These are phyloP conservation scores for Candida saitoana DNA, from an alignment of 805 yeast species.

Conservation along the genomic window DNA sequence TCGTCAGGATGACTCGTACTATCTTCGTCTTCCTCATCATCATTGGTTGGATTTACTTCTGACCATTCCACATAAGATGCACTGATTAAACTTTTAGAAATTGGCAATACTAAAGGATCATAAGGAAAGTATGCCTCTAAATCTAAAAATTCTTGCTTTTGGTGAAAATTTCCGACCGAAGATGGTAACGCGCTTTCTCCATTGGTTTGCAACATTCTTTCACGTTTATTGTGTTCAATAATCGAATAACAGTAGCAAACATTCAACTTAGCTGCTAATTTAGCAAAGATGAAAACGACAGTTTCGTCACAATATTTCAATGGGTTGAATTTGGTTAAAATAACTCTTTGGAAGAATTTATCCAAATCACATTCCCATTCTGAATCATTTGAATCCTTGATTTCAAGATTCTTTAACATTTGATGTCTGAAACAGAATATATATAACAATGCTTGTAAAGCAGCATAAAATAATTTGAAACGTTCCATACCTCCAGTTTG, in stretches of 20 bases:
- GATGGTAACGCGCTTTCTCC: conserved; percentile 23
- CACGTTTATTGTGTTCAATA: conserved; percentile 83
- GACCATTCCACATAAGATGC: conserved; percentile 71
- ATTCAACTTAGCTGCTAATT: conserved; percentile 82
- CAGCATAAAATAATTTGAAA: conserved; percentile 83
- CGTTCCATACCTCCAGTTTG: conserved; percentile 76
- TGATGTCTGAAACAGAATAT: conserved; percentile 86
- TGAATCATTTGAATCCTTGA: conserved; percentile 17
- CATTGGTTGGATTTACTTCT: conserved; percentile 45
- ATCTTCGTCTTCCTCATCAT: conserved; percentile 56
- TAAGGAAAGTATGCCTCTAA: conserved; percentile 95
- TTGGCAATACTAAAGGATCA: conserved; percentile 79
- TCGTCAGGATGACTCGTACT: conserved; percentile 27
- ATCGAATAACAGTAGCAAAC: conserved; percentile 91
- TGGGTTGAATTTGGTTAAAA: conserved; percentile 88
- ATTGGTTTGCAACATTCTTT: conserved; percentile 48
- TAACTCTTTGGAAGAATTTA: conserved; percentile 79
- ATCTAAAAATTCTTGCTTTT: conserved; percentile 79
- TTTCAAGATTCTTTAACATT: conserved; percentile 34
- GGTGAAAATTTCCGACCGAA: conserved; percentile 41
- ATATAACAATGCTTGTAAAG: conserved; percentile 84
- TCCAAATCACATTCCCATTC: conserved; percentile 80
- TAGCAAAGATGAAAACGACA: conserved; percentile 89
- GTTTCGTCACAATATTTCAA: conserved; percentile 89
- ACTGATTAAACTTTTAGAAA: conserved; percentile 51